These are phyloP conservation scores for Luffa acutangula DNA, from an alignment of 306 rosid species.

Conservation along the genomic window DNA sequence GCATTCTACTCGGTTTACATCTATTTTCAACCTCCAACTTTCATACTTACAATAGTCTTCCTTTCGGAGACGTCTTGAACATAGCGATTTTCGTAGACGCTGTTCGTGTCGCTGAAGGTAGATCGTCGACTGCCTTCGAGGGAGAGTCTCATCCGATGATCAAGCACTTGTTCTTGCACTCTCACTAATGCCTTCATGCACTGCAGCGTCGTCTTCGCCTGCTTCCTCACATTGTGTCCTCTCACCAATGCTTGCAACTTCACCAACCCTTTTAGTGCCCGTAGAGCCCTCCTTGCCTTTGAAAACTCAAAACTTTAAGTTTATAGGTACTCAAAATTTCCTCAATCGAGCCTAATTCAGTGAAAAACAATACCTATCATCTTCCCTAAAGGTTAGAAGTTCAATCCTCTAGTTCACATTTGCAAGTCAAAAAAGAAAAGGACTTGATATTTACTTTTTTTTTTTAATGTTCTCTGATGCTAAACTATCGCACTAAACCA, in stretches of 20 bases:
- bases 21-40: too few species aligned
- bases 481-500: background rate
- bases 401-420: too few species aligned
- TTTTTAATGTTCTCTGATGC: too few species aligned
- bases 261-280: conserved; percentile 85
- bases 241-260: conserved; percentile 93
- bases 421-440: too few species aligned
- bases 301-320: background rate
- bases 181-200: conserved; percentile 95
- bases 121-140: conserved; percentile 80
- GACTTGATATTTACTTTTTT: too few species aligned
- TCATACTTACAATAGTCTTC: conserved; percentile 50
- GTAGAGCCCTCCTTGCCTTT: conserved; percentile 89
- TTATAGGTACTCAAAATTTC: too few species aligned
- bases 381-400: too few species aligned
- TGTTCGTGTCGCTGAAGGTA: conserved; percentile 60
- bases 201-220: conserved; percentile 82
- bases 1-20: too few species aligned
- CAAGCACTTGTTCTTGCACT: conserved; percentile 81
- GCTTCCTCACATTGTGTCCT: conserved; percentile 92
- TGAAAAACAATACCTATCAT: too few species aligned
- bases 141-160: conserved; percentile 65
- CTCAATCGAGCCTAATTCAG: too few species aligned
- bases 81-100: conserved; percentile 61
- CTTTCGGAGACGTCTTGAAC: conserved; percentile 75